phyloP scores from a whole-genome alignment of 352 stramenopile genomes.

The Pythium phragmiticola region DNA sequence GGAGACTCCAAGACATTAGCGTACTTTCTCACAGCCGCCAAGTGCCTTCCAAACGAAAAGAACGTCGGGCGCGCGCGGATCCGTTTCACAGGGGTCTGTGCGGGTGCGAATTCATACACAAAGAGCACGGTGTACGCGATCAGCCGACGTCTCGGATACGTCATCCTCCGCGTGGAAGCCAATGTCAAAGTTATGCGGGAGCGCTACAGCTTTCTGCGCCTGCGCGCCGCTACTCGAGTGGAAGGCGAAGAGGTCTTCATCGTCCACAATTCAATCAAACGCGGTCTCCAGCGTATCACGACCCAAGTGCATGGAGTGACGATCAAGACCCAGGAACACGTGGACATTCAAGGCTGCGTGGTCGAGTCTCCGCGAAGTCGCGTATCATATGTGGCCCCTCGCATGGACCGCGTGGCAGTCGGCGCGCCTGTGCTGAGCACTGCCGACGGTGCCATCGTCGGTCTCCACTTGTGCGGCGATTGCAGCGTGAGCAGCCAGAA shows the following conservation, averaged over 20 bases:
- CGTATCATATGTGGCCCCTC: constrained; percentile 25
- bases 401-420: neutral
- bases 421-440: constrained; percentile 11
- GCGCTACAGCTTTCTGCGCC: constrained; percentile 27
- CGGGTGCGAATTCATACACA: constrained; percentile 25
- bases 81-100: constrained; percentile 17
- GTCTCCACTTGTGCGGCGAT: constrained; percentile 11
- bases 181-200: constrained; percentile 12
- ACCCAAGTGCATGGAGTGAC: neutral
- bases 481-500: constrained; percentile 2
- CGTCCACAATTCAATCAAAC: constrained; percentile 25
- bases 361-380: constrained; percentile 18
- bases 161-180: constrained; percentile 28
- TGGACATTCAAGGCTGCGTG: constrained; percentile 6
- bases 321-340: constrained; percentile 14
- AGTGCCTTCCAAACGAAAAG: constrained; percentile 27
- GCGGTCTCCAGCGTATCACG: constrained; percentile 25
- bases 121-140: constrained; percentile 27
- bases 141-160: constrained; percentile 30
- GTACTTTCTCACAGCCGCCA: constrained; percentile 36
- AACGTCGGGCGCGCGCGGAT: constrained; percentile 19
- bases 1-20: constrained; percentile 12
- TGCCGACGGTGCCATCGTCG: neutral
- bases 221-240: constrained; percentile 11
- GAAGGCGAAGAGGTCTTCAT: constrained; percentile 30